Base-by-base conservation (phyloP, 139 green algal species). In the Yamagishiella unicocca region DNA sequence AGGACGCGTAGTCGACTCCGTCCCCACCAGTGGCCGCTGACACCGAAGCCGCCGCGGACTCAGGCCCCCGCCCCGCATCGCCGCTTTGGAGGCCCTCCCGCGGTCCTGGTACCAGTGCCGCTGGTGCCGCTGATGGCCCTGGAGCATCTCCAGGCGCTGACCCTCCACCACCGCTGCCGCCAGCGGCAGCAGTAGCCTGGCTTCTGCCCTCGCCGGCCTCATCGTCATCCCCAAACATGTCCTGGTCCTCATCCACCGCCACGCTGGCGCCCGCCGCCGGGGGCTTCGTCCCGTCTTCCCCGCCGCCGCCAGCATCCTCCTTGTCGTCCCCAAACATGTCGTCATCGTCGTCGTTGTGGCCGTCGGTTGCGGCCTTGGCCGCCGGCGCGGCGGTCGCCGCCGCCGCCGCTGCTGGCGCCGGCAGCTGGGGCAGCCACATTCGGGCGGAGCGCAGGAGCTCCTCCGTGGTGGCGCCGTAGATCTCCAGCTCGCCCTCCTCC, bases 251-350 rank as follows among this genome's bases (percentile, higher is more conserved):
- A 66, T 81, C 73, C 46, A 46, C 74, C 24, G 74, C 53, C 74
- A 31, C n/a, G 21, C 17, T n/a, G n/a, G 46, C 74, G n/a, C 50
- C 74, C 24, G 46, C 50, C 5, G 46, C 3, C 45, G 73, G 29
- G 29, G 43, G 27, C 73, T 10, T 31, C 66, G 73, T 45, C 45
- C 4, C 7, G 2, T 6, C 38, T 19, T 81, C 9, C 10, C 10
- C 67, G 5, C 35, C 35, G 5, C 33, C 37, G 78, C 12, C 61
- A 6, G 40, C 79, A 5, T 50, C 61, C 2, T 73, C 79, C 5
- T 75, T 88, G 0, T 92, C 90, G 29, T 93, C 92, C 2, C 83
- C 93, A 91, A 96, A 96, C 89, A 96, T 96, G 78, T 96, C 93
- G 33, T 93, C 87, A 71, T 95, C 93, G 19, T 88, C 92, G 27